Evolutionary conservation across 2,329 filamentous ascomycete species (phyloP).

Genomic region (Tolypocladium guangdongense): DNA sequence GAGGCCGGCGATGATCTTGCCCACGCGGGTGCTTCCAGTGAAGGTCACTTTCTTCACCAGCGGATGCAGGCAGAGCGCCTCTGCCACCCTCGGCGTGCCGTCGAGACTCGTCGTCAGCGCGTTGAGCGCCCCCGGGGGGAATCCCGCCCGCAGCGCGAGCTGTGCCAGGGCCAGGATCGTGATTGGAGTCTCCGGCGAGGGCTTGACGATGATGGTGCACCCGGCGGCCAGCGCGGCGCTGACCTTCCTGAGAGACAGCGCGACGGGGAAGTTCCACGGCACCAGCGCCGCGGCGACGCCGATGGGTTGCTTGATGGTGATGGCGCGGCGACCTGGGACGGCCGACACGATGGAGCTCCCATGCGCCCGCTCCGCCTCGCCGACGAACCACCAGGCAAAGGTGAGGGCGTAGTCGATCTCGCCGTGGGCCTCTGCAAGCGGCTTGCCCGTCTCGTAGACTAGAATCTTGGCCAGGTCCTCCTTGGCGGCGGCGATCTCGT

Average conservation of each 20-base stretch:
- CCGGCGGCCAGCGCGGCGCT: constrained; percentile 55
- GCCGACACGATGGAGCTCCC: constrained; percentile 50
- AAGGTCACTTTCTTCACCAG: constrained; percentile 58
- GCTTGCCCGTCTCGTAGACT: constrained; percentile 44
- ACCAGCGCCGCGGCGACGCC: constrained; percentile 23
- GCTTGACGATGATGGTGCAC: constrained; percentile 66
- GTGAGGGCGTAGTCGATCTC: constrained; percentile 44
- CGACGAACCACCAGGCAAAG: constrained; percentile 47
- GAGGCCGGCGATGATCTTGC: constrained; percentile 50
- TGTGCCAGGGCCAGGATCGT: constrained; percentile 59
- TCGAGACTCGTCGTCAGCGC: constrained; percentile 33
- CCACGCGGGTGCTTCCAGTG: constrained; percentile 61
- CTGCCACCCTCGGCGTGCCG: constrained; percentile 32
- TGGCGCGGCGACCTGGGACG: constrained; percentile 49
- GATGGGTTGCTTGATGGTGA: constrained; percentile 52
- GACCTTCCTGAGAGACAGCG: constrained; percentile 36
- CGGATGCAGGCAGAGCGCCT: constrained; percentile 34
- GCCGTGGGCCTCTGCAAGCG: constrained; percentile 38
- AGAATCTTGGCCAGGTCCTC: constrained; percentile 28
- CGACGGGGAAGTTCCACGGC: constrained; percentile 49
- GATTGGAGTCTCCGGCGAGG: constrained; percentile 63
- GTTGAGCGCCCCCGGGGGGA: constrained; percentile 60
- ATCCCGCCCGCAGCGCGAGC: constrained; percentile 59
- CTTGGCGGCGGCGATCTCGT: constrained; percentile 21
- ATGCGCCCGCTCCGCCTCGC: constrained; percentile 37